Evolutionary conservation across 2,329 filamentous ascomycete species (phyloP), one percentile per base, ranked within the genome.

Genomic region (Fusarium chaquense): DNA sequence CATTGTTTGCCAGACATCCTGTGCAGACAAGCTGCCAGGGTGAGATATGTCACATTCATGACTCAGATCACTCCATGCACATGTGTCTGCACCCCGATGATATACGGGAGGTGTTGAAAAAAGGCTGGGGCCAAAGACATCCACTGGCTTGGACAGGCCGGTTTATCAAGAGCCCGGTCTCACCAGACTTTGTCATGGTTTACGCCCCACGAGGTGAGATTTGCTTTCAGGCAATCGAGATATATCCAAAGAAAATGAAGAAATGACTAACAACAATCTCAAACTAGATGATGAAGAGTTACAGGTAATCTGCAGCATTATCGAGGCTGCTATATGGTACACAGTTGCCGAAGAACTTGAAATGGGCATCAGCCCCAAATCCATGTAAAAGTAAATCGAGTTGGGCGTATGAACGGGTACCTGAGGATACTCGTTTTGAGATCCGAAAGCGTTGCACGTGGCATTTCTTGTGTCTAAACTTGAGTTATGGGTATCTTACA

Each of bases 41-140:
- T n/a, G 93, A 97, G 80, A 87, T 97, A 44, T 91, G 89, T 73
- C 93, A 97, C 77, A 88, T 93, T 13, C 93, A 97, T 79, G 87
- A 90, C 50, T 89, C 86, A 26, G 93, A 96, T 70, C 87, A 91
- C 65, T 91, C 89, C 5, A 83, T 96, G 85, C 93, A 97, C 78
- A 83, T 96, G 81, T 92, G 89, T 50, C 84, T 97, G 54, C 93
- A 96, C 75, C 92, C 93, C 0, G 87, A 90, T 43, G 93, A 97
- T 76, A 92, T 91, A 53, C 87, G 85, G 72, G 83, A 90, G 53
- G 86, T 96, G 20, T 81, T 97, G 26, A 86, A 90, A 70, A 89
- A 88, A 66, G 92, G 93, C 3, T 97, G 93, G 93, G 94, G 91
- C 2, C 89, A 97, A 81, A 81, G 87, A 33, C 89, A 90, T 69